Base-by-base conservation (phyloP, 2,329 filamentous ascomycete species). In the Xylaria sp. region DNA sequence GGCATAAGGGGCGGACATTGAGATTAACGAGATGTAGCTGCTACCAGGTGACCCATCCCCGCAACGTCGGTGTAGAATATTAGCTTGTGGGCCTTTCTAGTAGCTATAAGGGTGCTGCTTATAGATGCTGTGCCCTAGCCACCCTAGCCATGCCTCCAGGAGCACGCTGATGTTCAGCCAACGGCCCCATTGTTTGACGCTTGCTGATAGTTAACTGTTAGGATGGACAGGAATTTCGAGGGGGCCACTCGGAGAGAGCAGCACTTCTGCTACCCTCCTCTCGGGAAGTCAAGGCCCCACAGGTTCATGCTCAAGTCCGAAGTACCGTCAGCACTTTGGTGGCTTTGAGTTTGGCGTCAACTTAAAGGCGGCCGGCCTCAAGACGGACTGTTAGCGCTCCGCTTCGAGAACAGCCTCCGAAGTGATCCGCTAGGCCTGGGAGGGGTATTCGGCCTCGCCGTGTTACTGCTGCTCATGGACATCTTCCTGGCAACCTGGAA, bases 331-430 rank as follows among this genome's bases (percentile, higher is more conserved):
- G 16, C 29, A 13, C 11, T 13, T 34, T 7, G 11, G 29, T 13
- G 4, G 16, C 9, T 13, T 7, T 13, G 9, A 13, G 29, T 34
- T 34, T 13, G 29, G 29, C 16, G 11, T 13, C 29, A 13, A 34
- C 5, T 34, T 34, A 7, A 34, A 13, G 9, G 29, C 11, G 3
- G 3, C 11, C 11, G 3, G 3, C 11, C 37, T 61, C 42, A 56
- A 19, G 52, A 56, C 18, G 50, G 43, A n/a, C 55, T 52, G 48
- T 63, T 55, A 1, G 56, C 42, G 26, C 51, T 65, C 17, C 58
- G 60, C 24, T 60, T 55, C 18, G 59, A 58, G n/a, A 67, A 66
- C 4, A 67, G 42, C 11, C 55, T 65, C 51, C 63, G 61, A 4
- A 67, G 40, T 17, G 60, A 57, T 18, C 58, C 44, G 8, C 53